A percentile compares a stretch with the other conserved stretches of the same genome.
Conservation (phyloP, 1,284 basidiomycete species). For the Ustilago trichophora region DNA sequence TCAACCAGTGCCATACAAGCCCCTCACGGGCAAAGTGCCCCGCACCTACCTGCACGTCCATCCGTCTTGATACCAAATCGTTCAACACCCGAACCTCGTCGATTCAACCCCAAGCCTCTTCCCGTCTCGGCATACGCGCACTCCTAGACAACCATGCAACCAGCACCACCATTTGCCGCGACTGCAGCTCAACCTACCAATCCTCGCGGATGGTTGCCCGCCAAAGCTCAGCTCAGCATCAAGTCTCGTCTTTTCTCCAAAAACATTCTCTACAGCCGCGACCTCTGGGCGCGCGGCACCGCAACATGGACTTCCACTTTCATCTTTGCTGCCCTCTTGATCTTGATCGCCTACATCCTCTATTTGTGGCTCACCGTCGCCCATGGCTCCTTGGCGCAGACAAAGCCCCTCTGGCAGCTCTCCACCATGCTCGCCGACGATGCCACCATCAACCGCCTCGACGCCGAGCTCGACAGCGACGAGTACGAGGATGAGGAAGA, state of each 20-base stretch:
- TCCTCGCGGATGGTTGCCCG: slow-evolving; percentile 10
- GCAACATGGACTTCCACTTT: slow-evolving; percentile 16
- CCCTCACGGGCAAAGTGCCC: slow-evolving; percentile 9
- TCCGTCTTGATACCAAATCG: too few species aligned
- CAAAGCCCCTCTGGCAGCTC: slow-evolving; percentile 23
- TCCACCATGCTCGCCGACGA: slow-evolving; percentile 17
- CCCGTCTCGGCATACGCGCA: too few species aligned
- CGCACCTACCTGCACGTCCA: too few species aligned
- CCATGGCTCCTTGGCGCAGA: slow-evolving; percentile 6
- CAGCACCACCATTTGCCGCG: too few species aligned
- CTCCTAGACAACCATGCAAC: too few species aligned
- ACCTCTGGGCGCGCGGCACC: slow-evolving; percentile 12
- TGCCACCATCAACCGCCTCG: slow-evolving; percentile 7
- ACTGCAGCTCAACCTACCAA: background rate
- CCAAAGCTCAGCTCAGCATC: slow-evolving; percentile 7
- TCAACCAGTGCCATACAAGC: background rate
- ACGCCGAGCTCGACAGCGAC: slow-evolving; percentile 39
- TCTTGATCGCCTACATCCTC: slow-evolving; percentile 6
- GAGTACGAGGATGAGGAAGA: slow-evolving; percentile 46
- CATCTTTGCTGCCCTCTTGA: slow-evolving; percentile 2
- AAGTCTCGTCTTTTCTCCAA: slow-evolving; percentile 23
- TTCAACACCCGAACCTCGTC: too few species aligned
- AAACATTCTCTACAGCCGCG: slow-evolving; percentile 15
- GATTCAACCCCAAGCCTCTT: too few species aligned
- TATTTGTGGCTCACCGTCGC: background rate